Evolutionary conservation across 768 basidiomycete genomes (phyloP), one percentile per base, ranked within the genome.

Genomic region (Kondoa malvinella): DNA sequence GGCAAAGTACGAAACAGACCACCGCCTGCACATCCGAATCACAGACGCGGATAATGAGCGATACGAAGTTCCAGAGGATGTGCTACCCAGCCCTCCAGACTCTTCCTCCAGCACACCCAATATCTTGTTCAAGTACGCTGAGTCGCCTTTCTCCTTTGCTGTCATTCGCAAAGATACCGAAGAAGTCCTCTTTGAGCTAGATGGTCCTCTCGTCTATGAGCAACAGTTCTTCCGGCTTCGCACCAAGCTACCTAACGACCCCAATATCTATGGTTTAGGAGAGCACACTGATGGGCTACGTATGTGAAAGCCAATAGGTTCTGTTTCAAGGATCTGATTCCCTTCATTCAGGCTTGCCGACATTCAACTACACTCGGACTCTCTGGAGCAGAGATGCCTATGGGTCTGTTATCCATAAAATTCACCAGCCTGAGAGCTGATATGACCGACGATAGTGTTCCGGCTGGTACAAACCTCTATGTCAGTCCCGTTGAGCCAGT

Each of bases 211-310:
- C 75, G 83, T 90, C 70, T 88, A 86, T 72, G 86, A 87, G 71
- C 82, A 85, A 1, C 87, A 88, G 76, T 89, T 86, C 74, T 79
- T 89, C 16, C 85, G 86, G 65, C 77, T 89, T 70, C 85, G 86
- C 74, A 86, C 86, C 21, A 75, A 73, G 58, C 76, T 89, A 0
- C 84, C 86, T 0, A 65, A 75, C 1, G 75, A 81, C 56, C 82
- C 87, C 30, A 87, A 88, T 75, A 81, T 88, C 66, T 88, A 87
- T 73, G 88, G 88, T 1, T 80, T 88, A 12, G 87, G 87, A 3
- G 86, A 86, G 71, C 84, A 86, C 74, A 83, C 83, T 2, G 81
- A 86, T 68, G 72, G 81, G 0, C 87, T 87, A n/a, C n/a, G n/a
- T n/a, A n/a, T n/a, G n/a, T n/a, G n/a, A n/a, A n/a, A n/a, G n/a